Evolutionary conservation across 306 rosid species (phyloP).

Genomic region (Vigna radiata): DNA sequence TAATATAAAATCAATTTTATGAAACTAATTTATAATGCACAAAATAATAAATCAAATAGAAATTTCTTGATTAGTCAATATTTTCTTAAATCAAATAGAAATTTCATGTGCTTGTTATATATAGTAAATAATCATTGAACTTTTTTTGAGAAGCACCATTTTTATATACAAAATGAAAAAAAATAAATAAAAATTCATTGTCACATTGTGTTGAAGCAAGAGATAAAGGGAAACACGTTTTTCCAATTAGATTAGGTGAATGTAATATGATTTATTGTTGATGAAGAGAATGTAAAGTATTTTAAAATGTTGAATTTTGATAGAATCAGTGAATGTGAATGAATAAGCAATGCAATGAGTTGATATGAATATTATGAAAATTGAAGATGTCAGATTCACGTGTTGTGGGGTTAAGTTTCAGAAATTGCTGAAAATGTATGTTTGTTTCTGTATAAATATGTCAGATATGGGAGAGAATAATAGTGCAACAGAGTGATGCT

Average conservation of each 20-base stretch:
- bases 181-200: not conserved
- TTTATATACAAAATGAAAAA: not conserved
- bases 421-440: slow-evolving; percentile 46
- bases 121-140: not conserved
- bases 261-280: too few relatives aligned
- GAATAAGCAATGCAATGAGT: slow-evolving; percentile 13
- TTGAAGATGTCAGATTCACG: slow-evolving; percentile 62
- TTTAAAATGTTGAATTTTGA: not conserved
- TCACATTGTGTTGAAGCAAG: not conserved
- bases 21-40: too few relatives aligned
- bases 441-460: slow-evolving; percentile 44
- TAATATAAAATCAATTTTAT: too few relatives aligned
- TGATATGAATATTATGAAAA: too few relatives aligned
- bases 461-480: slow-evolving; percentile 52
- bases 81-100: too few relatives aligned
- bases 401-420: slow-evolving; percentile 56
- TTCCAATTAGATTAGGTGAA: too few relatives aligned
- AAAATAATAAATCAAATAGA: too few relatives aligned
- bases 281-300: too few relatives aligned
- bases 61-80: too few relatives aligned
- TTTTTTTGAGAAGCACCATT: not conserved
- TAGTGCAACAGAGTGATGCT: slow-evolving; percentile 40
- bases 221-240: not conserved
- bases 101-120: slow-evolving; percentile 2
- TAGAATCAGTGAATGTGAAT: not conserved